phyloP scores from a whole-genome alignment of 768 basidiomycete species.

The Lactarius hatsudake region DNA sequence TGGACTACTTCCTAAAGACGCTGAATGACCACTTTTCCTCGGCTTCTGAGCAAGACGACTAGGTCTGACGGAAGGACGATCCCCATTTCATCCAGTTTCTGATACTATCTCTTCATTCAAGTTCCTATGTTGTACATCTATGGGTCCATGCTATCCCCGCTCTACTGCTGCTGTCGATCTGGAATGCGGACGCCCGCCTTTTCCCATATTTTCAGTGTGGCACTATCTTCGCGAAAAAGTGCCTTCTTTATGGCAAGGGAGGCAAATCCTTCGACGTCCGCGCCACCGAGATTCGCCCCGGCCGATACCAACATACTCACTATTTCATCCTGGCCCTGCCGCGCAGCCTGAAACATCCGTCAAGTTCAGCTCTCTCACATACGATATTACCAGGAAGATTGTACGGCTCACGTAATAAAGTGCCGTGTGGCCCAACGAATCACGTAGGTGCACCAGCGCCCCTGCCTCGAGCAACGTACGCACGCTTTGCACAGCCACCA shows the following conservation, averaged over 20 bases:
- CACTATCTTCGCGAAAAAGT: conserved; percentile 41
- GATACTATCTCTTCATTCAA: background rate
- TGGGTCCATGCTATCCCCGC: conserved; percentile 7
- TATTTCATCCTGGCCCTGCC: conserved; percentile 59
- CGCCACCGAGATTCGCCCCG: conserved; percentile 70
- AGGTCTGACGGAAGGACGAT: conserved; percentile 32
- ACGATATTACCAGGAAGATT: background rate
- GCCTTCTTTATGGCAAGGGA: conserved; percentile 45
- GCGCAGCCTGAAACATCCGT: conserved; percentile 54
- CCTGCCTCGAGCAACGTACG: conserved; percentile 62
- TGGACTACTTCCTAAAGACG: conserved; percentile 63
- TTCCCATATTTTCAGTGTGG: conserved; percentile 50
- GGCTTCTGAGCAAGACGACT: conserved; percentile 35
- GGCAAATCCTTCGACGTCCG: conserved; percentile 58
- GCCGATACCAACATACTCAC: conserved; percentile 67
- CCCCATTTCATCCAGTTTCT: background rate
- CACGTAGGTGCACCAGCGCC: conserved; percentile 79
- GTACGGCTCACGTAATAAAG: conserved; percentile 66
- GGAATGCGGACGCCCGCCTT: conserved; percentile 44
- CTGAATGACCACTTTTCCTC: conserved; percentile 50
- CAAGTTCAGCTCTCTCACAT: background rate
- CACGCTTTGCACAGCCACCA: conserved; percentile 46
- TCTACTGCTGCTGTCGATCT: conserved; percentile 16
- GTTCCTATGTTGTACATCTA: conserved; percentile 19
- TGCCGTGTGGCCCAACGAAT: conserved; percentile 76